A percentile compares a stretch with the other conserved stretches of the same genome.
These are phyloP conservation scores for Hanseniaspora meyeri DNA, from an alignment of 805 yeast species.

Conservation along the genomic window DNA sequence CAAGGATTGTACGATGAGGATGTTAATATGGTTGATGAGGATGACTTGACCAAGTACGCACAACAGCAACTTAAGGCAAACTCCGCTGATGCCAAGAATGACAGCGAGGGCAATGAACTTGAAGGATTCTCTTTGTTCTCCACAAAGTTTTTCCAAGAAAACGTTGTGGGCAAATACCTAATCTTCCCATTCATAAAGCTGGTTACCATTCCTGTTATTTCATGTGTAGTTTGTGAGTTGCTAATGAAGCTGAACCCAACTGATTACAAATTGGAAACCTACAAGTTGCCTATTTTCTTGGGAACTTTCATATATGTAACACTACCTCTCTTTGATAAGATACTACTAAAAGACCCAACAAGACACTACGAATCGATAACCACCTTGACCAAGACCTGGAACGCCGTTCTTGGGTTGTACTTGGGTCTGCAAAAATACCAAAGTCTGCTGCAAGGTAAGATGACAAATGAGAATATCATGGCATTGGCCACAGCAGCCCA, in stretches of 20 bases:
- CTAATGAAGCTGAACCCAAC: constrained; percentile 4
- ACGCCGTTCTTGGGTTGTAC: constrained; percentile 58
- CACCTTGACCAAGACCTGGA: constrained; percentile 31
- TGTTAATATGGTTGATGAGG: constrained; percentile 25
- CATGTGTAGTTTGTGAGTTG: not conserved
- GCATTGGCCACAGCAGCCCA: constrained; percentile 48
- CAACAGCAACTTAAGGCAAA: not conserved
- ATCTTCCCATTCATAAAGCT: not conserved
- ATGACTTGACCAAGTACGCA: constrained; percentile 12
- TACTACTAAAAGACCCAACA: constrained; percentile 12
- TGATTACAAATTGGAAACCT: not conserved
- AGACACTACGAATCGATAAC: constrained; percentile 14
- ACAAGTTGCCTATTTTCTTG: constrained; percentile 29
- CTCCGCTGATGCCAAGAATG: not conserved
- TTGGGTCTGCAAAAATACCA: constrained; percentile 52
- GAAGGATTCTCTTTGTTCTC: not conserved
- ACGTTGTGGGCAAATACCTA: not conserved
- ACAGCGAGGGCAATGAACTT: not conserved
- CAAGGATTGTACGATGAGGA: constrained; percentile 40
- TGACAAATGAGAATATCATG: not conserved
- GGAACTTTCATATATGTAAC: constrained; percentile 17
- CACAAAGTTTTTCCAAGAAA: not conserved
- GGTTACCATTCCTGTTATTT: not conserved
- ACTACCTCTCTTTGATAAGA: constrained; percentile 1
- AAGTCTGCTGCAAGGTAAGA: not conserved